Evolutionary conservation across 2,329 filamentous ascomycete genomes (phyloP), one percentile per base, ranked within the genome.

Genomic region (Alternaria triticina): DNA sequence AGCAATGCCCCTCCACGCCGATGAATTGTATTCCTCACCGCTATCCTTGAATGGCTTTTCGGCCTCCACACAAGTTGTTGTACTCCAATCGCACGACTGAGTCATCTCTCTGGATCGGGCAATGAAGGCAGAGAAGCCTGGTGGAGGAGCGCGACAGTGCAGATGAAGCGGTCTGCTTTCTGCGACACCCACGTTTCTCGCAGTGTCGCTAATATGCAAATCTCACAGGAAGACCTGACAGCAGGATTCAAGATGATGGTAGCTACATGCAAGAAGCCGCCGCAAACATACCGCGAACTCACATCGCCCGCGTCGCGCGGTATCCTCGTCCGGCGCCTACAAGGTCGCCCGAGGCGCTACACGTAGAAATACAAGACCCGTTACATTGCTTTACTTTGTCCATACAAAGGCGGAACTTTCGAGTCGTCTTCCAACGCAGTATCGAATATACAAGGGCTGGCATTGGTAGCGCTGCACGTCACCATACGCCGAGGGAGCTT

Each of bases 321-420:
- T 62, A 61, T 54, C 60, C 61, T 54, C 20, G 43, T 54, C 58
- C 58, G 65, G 74, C 72, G 74, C 72, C 72, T 73, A 70, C 58
- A 68, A 62, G 67, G 68, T 55, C 65, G 69, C 72, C 69, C 73
- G 67, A 66, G 64, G 65, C 62, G 58, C 59, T 74, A 76, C 70
- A 70, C 64, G 55, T 72, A 73, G 69, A 70, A 74, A 73, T 70
- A 65, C 69, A 74, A 72, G 70, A 73, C 57, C 69, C 65, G 73
- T 61, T 54, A 68, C 67, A 62, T 62, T 66, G 45, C 45, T 47
- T 20, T 51, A 58, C 17, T 12, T 46, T 47, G 54, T 20, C 44
- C 30, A 25, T 46, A 17, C 50, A 54, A 55, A 58, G 22, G 57
- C 50, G 59, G 47, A 54, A 56, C 57, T 50, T 23, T 40, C 63